phyloP scores from a whole-genome alignment of 257 asterid species.

The Solanum ossicruentum region DNA sequence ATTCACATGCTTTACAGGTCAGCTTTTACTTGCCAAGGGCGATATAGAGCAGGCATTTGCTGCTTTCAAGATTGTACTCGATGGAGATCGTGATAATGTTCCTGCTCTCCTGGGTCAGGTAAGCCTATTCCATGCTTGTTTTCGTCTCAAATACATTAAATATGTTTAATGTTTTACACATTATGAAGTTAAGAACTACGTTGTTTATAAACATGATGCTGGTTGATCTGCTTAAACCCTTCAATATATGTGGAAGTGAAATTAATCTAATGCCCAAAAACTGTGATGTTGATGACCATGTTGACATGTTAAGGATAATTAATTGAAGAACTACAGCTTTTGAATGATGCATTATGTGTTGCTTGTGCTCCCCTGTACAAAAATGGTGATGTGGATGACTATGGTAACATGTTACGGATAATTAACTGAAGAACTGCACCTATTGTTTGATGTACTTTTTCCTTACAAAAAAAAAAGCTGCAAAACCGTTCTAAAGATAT shows the following conservation, averaged over 20 bases:
- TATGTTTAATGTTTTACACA: neutral
- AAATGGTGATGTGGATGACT: neutral
- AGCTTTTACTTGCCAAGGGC: slow-evolving; percentile 94
- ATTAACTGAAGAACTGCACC: neutral
- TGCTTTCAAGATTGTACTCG: slow-evolving; percentile 91
- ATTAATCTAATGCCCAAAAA: neutral
- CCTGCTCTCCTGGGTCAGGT: slow-evolving; percentile 99
- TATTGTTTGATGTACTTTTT: neutral
- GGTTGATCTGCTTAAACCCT: neutral
- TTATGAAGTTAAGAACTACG: neutral
- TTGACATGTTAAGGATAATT: neutral
- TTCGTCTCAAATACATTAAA: neutral
- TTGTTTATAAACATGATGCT: neutral
- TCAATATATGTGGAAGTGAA: neutral
- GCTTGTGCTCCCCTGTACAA: neutral
- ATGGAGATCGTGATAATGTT: slow-evolving; percentile 84
- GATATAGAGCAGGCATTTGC: slow-evolving; percentile 85
- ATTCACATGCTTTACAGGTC: slow-evolving; percentile 45
- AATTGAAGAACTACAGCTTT: neutral
- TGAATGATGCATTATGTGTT: neutral
- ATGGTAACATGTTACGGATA: neutral
- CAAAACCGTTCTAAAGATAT: neutral
- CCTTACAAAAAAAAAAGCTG: neutral
- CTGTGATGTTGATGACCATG: neutral
- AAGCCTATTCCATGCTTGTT: slow-evolving; percentile 7